Conservation (phyloP, 2,329 filamentous ascomycete genomes). For the Fusarium incarnatum region DNA sequence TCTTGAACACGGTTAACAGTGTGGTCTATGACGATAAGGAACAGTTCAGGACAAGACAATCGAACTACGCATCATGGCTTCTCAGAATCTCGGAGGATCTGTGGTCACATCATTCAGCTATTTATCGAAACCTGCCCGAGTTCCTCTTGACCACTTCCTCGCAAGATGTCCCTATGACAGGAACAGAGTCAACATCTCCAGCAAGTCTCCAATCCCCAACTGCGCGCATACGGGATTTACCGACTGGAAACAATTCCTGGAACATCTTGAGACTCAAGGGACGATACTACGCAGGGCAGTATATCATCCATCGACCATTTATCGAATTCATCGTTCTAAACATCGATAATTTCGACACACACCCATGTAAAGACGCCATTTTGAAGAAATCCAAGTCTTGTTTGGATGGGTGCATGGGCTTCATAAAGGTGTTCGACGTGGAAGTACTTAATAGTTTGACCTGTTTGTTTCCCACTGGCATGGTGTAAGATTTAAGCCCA, state of each 20-base stretch:
- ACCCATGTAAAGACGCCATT: slow-evolving; percentile 41
- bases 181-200: not conserved
- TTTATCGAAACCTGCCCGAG: slow-evolving; percentile 46
- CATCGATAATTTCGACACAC: slow-evolving; percentile 36
- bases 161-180: not conserved
- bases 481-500: slow-evolving; percentile 44
- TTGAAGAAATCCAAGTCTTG: slow-evolving; percentile 41
- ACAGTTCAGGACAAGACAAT: slow-evolving; percentile 31
- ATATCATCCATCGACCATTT: slow-evolving; percentile 49
- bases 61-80: slow-evolving; percentile 45
- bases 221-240: not conserved
- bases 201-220: not conserved
- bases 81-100: slow-evolving; percentile 44
- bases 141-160: slow-evolving; percentile 34
- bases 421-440: slow-evolving; percentile 47
- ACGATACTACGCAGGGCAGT: slow-evolving; percentile 47
- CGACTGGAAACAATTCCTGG: slow-evolving; percentile 46
- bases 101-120: slow-evolving; percentile 44
- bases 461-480: slow-evolving; percentile 46
- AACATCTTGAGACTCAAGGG: slow-evolving; percentile 47
- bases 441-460: slow-evolving; percentile 45
- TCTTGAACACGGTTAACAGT: slow-evolving; percentile 48
- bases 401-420: slow-evolving; percentile 41
- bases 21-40: slow-evolving; percentile 48
- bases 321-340: slow-evolving; percentile 48